Conservation (phyloP, 2,329 filamentous ascomycete species). For the Daldinia eschscholtzii region DNA sequence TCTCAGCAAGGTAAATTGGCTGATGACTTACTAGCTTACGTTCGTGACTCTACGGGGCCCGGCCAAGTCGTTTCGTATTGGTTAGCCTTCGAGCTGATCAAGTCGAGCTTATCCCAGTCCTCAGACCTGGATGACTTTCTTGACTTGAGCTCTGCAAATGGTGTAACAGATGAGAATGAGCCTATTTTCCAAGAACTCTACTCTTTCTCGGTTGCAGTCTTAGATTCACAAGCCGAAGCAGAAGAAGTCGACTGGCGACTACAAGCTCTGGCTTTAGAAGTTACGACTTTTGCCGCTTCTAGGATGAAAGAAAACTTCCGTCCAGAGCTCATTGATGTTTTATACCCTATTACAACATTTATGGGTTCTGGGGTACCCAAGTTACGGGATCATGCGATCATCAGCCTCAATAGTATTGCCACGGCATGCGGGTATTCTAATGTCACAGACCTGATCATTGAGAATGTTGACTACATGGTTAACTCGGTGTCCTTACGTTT, state of each 20-base stretch:
- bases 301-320: conserved; percentile 77
- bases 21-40: conserved; percentile 72
- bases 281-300: conserved; percentile 80
- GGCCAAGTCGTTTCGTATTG: conserved; percentile 80
- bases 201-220: conserved; percentile 72
- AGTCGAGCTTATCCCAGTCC: conserved; percentile 64
- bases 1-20: conserved; percentile 72
- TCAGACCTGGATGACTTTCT: conserved; percentile 76
- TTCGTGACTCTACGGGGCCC: conserved; percentile 69
- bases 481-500: conserved; percentile 91
- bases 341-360: conserved; percentile 93
- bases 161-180: conserved; percentile 59
- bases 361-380: conserved; percentile 77
- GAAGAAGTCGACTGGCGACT: conserved; percentile 75
- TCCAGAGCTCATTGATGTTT: conserved; percentile 86
- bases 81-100: conserved; percentile 80
- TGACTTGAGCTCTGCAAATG: conserved; percentile 61
- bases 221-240: conserved; percentile 67
- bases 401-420: conserved; percentile 85
- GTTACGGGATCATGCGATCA: conserved; percentile 84
- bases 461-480: conserved; percentile 96
- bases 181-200: conserved; percentile 74
- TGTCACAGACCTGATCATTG: conserved; percentile 83
- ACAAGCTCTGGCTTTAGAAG: conserved; percentile 84
- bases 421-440: conserved; percentile 78